Base-by-base conservation (phyloP, 192 early-diverging fungal genomes). In the Thoreauomyces humboldtii region DNA sequence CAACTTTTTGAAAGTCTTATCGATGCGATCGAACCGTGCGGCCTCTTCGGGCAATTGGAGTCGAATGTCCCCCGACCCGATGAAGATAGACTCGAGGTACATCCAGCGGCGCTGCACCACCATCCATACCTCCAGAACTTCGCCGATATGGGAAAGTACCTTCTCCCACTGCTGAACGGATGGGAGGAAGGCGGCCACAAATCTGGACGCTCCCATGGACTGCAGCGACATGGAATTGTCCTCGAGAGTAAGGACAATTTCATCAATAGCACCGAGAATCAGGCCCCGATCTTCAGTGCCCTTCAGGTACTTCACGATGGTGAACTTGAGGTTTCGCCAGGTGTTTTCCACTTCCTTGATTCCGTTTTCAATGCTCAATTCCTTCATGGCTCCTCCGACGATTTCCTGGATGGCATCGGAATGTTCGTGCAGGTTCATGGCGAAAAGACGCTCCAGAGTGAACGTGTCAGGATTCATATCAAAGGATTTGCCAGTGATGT, bases 401-500 rank as follows among this genome's bases (percentile, higher is more conserved):
- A 85, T 81, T 43, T 81, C 79, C 9, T 69, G 76, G 67, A 85
- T 85, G 3, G 75, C 73, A 35, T 83, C 81, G 11, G 72, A 63
- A 46, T 82, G 78, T 38, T 85, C 81, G 51, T 74, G 72, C 22
- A 85, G 53, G 57, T 83, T 81, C 79, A 81, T 81, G 14, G 76
- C 61, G 58, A 82, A 81, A 11, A 85, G 69, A 41, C 77, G 78
- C 52, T 81, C 81, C 6, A 85, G 67, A 2, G 78, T 83, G 47
- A 85, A 82, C 4, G 75, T 83, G 37, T 85, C 83, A 9, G 83
- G 83, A 51, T 85, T 81, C 74, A 81, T 82, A 44, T 82, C 81
- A 69, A 85, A 80, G n/a, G 73, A 69, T 50, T 81, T 78, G 34
- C 77, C 77, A 31, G 80, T 85, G 41, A 82, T 81, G 22, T 83